Conservation (phyloP, 441 rosid genomes). For the Euphorbia corollata region DNA sequence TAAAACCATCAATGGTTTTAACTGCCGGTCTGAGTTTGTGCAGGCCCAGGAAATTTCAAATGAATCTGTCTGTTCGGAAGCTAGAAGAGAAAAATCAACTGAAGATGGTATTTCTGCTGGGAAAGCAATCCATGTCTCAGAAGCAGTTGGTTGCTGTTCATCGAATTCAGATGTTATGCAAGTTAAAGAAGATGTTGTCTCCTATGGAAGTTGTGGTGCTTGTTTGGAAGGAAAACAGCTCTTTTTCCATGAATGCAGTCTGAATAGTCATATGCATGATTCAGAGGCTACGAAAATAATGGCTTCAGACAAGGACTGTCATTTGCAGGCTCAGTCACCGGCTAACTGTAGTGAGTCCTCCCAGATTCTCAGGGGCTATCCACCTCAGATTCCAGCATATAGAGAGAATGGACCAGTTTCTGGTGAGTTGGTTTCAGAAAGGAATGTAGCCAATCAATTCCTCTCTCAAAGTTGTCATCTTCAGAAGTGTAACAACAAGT, state of each 20-base stretch:
- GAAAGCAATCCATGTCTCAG: slow-evolving; percentile 23
- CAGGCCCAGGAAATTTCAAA: slow-evolving; percentile 26
- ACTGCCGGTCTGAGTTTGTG: slow-evolving; percentile 24
- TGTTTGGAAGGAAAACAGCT: slow-evolving; percentile 22
- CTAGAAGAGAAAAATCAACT: slow-evolving; percentile 24
- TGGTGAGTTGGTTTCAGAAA: slow-evolving; percentile 11
- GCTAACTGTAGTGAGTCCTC: slow-evolving; percentile 27
- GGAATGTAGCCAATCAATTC: too few species aligned
- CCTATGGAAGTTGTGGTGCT: slow-evolving; percentile 28
- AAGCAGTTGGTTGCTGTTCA: slow-evolving; percentile 27
- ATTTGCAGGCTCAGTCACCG: slow-evolving; percentile 29
- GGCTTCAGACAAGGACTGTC: slow-evolving; percentile 30
- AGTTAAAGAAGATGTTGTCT: slow-evolving; percentile 33
- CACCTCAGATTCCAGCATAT: slow-evolving; percentile 33
- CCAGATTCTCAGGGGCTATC: slow-evolving; percentile 41
- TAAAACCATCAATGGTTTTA: slow-evolving; percentile 27
- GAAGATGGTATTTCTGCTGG: slow-evolving; percentile 25
- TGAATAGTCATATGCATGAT: slow-evolving; percentile 15
- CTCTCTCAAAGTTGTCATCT: slow-evolving; percentile 20
- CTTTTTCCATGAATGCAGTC: slow-evolving; percentile 15
- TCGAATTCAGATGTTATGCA: slow-evolving; percentile 31
- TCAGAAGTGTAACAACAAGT: slow-evolving; percentile 47
- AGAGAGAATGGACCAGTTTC: slow-evolving; percentile 31
- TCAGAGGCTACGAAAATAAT: too few species aligned
- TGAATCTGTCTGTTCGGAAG: slow-evolving; percentile 22